Evolutionary conservation across 306 rosid species (phyloP), one percentile per base, ranked within the genome.

Genomic region (Dryas drummondii): DNA sequence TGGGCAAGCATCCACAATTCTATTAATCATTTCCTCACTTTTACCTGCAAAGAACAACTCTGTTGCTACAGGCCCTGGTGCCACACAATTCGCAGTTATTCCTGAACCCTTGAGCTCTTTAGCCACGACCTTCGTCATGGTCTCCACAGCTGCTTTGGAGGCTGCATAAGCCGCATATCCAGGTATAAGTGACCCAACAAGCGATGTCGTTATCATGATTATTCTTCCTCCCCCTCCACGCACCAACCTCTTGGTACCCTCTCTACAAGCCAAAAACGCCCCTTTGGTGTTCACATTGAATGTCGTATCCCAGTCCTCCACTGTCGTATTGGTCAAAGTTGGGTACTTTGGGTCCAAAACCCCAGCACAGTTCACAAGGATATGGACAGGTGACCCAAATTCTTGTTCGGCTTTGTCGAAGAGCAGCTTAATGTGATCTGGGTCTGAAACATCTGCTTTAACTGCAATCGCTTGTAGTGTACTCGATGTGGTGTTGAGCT

Each of bases 91-190:
- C 0, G 82, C 86, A 0, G 89, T 81, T 0, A 85, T 73, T 32
- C 84, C 74, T 0, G 51, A 81, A 7, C 89, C 89, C 74, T 76
- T 85, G n/a, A 88, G 70, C 82, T 85, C 91, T 85, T 88, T 88
- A 0, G 91, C 91, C 40, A 78, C 50, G 4, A 83, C 73, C 76
- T 81, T 88, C 0, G 82, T n/a, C 86, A 85, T 83, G 0, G 86
- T 59, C 70, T 88, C 92, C 65, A 81, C 88, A 0, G 89, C 88
- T 0, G 89, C 86, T 76, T 85, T 88, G 4, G 92, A 88, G 0
- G 85, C 89, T 0, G 82, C 72, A 14, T 87, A 87, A 0, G 86
- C 76, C 17, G 73, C 89, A 6, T 73, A 76, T 1, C 91, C 89
- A 0, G 89, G 80, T 42, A 5, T n/a, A 14, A 77, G 47, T 2